These are phyloP conservation scores for Coniosporium apollinis DNA, from an alignment of 495 filamentous ascomycete species.

Conservation along the genomic window DNA sequence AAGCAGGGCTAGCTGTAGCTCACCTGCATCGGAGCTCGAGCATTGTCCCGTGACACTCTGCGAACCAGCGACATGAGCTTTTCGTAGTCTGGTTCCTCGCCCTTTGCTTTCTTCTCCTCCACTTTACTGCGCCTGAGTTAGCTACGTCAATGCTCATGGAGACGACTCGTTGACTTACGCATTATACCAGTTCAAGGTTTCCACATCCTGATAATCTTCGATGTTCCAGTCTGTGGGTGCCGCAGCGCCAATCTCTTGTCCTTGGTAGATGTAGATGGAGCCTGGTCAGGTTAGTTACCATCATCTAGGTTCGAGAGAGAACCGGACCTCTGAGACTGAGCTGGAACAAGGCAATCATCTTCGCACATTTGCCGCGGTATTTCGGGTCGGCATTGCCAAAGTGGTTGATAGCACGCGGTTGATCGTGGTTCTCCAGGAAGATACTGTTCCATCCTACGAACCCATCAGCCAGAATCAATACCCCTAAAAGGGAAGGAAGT, in stretches of 20 bases:
- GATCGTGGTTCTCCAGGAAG: conserved; percentile 19
- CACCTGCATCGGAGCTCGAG: conserved; percentile 45
- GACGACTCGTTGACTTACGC: background rate
- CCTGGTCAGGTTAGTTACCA: no score
- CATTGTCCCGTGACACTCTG: conserved; percentile 44
- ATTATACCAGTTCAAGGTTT: conserved; percentile 12
- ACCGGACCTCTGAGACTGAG: conserved; percentile 15
- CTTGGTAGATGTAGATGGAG: conserved; percentile 29
- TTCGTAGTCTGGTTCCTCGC: no score
- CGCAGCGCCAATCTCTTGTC: conserved; percentile 23
- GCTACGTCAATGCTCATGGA: no score
- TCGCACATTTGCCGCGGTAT: conserved; percentile 14
- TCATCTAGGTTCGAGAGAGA: no score
- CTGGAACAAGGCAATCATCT: conserved; percentile 16
- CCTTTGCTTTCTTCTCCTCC: no score
- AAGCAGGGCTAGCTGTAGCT: no score
- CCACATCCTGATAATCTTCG: conserved; percentile 20
- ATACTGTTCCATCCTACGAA: conserved; percentile 22
- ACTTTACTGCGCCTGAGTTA: no score
- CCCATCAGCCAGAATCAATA: no score
- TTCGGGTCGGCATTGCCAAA: conserved; percentile 12
- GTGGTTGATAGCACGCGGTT: conserved; percentile 12
- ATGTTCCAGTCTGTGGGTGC: conserved; percentile 16
- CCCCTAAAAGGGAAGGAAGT: no score
- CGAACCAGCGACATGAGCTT: no score